Percentiles rank a stretch among this genome's conserved stretches.
phyloP scores from a whole-genome alignment of 179 eudicot species.

The Camellia oleifera region DNA sequence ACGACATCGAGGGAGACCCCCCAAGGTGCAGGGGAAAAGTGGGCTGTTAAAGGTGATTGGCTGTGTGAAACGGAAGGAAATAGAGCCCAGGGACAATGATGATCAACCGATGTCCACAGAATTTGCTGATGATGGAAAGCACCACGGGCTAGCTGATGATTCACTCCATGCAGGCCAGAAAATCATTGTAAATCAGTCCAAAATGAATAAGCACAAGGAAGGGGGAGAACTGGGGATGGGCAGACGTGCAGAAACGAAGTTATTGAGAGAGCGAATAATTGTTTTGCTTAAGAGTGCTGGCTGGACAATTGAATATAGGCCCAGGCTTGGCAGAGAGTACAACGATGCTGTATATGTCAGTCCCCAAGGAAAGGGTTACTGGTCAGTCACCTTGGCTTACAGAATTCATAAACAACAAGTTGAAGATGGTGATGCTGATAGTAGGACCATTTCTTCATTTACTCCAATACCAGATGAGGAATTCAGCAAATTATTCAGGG shows the following conservation, averaged over 20 bases:
- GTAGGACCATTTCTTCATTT: conserved; percentile 40
- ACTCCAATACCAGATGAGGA: conserved; percentile 63
- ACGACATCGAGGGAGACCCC: conserved; percentile 56
- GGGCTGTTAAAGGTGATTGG: neutral
- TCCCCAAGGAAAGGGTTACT: conserved; percentile 54
- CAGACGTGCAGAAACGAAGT: conserved; percentile 34
- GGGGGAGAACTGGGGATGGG: neutral
- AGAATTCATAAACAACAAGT: conserved; percentile 40
- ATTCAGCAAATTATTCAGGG: conserved; percentile 59
- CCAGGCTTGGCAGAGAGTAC: conserved; percentile 45
- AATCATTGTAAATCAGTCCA: neutral
- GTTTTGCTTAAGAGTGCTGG: conserved; percentile 65
- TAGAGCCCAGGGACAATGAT: neutral
- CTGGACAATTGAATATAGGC: conserved; percentile 76
- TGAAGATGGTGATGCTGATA: conserved; percentile 45
- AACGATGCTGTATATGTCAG: conserved; percentile 71
- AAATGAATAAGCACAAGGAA: conserved; percentile 8
- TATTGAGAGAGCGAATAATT: conserved; percentile 55
- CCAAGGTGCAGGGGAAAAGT: conserved; percentile 22
- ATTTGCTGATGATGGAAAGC: conserved; percentile 17
- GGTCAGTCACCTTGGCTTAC: conserved; percentile 90
- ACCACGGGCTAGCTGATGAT: conserved; percentile 17
- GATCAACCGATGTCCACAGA: neutral
- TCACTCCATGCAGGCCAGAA: conserved; percentile 6
- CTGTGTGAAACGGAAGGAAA: neutral